Evolutionary conservation across 2,329 filamentous ascomycete species (phyloP).

Genomic region (Xylariaceae sp.): DNA sequence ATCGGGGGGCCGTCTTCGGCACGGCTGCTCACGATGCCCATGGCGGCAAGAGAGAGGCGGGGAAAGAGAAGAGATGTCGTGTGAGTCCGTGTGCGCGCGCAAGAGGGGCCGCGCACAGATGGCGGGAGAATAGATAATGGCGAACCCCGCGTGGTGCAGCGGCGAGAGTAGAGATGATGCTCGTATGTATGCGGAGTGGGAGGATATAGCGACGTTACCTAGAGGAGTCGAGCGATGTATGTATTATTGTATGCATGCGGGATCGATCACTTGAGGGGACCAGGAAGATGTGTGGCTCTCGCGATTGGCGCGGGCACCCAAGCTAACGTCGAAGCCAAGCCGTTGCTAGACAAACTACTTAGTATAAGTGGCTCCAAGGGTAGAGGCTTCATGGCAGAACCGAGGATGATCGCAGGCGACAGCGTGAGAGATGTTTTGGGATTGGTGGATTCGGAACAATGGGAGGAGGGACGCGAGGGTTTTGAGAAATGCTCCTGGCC

Average conservation of each 20-base stretch:
- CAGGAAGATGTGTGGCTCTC: conserved; percentile 26
- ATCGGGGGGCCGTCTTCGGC: conserved; percentile 76
- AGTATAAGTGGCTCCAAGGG: conserved; percentile 7
- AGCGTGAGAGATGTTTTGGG: not conserved
- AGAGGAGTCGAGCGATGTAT: conserved; percentile 19
- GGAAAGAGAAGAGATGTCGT: not conserved
- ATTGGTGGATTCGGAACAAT: not conserved
- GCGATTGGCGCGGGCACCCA: conserved; percentile 28
- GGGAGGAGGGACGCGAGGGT: not conserved
- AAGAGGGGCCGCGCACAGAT: conserved; percentile 25
- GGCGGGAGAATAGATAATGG: conserved; percentile 5
- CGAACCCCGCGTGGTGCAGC: conserved; percentile 13
- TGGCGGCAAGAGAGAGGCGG: conserved; percentile 41
- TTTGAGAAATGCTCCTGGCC: too few species aligned
- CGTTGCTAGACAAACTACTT: conserved; percentile 10
- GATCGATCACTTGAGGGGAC: conserved; percentile 25
- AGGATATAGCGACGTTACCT: conserved; percentile 21
- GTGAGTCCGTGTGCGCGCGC: not conserved
- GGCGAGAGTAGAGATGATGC: conserved; percentile 3
- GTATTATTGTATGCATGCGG: conserved; percentile 22
- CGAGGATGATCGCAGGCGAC: not conserved
- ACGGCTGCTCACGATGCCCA: conserved; percentile 91
- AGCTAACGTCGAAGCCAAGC: conserved; percentile 23
- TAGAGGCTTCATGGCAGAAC: not conserved
- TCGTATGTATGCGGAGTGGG: conserved; percentile 9